phyloP scores from a whole-genome alignment of 768 basidiomycete species.

The Agrocybe praecox region DNA sequence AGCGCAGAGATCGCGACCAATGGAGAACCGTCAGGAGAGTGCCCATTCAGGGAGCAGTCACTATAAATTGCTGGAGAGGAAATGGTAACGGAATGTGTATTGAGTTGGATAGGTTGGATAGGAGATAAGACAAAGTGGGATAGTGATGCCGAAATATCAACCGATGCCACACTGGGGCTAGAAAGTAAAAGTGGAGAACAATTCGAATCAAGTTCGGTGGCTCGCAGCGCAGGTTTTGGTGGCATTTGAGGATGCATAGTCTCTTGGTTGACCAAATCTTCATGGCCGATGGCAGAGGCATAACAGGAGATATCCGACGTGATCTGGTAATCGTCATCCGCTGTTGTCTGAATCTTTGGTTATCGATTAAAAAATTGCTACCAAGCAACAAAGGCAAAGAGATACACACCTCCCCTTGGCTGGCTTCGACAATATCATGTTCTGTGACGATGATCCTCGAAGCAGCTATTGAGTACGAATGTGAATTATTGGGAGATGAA shows the following conservation, averaged over 20 bases:
- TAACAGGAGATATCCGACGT: neutral
- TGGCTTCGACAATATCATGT: neutral
- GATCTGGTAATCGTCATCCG: neutral
- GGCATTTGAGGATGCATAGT: slow-evolving; percentile 4
- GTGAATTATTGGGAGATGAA: neutral
- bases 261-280: neutral
- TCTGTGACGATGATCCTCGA: slow-evolving; percentile 4
- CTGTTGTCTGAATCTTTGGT: neutral
- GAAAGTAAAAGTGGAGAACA: slow-evolving; percentile 9
- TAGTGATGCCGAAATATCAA: slow-evolving; percentile 9
- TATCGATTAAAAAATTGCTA: neutral
- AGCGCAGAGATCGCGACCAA: slow-evolving; percentile 3
- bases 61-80: slow-evolving; percentile 14
- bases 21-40: slow-evolving; percentile 8
- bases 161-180: neutral
- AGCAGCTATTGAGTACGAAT: neutral
- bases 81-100: neutral
- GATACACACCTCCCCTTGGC: slow-evolving; percentile 3
- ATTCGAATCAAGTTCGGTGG: slow-evolving; percentile 7
- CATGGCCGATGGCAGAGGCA: neutral
- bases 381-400: neutral
- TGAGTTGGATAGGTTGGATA: slow-evolving; percentile 8
- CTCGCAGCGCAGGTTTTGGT: slow-evolving; percentile 2
- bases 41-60: neutral
- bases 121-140: slow-evolving; percentile 10